Evolutionary conservation across 225 moss, liverwort and hornwort species (phyloP), one percentile per base, ranked within the genome.

Genomic region (Straminergon stramineum): DNA sequence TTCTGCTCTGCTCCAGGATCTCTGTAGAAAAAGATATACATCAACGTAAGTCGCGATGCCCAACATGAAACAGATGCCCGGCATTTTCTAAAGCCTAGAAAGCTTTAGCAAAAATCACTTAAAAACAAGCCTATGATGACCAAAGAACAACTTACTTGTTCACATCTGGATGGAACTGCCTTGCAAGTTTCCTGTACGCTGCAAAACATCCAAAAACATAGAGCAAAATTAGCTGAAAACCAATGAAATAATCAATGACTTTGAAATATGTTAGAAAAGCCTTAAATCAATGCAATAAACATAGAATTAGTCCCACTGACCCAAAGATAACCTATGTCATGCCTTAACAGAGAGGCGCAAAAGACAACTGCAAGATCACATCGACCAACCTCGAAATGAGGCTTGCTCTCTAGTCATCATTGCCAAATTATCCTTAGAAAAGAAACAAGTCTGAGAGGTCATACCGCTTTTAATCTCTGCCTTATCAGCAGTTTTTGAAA

Each of bases 81-180:
- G 35, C 83, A 64, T 80, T 69, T 81, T 66, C 61, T 17, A 43
- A 67, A 57, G 22, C 41, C 45, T 31, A 87, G 64, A 71, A 75
- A 85, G 55, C 69, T 87, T 52, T n/a, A 64, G 57, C 37, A 63
- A 55, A 15, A 62, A 93, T 16, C 64, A 78, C 83, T 65, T 43
- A 55, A 28, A 39, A 74, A 39, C 75, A 91, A 77, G 74, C 2
- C 61, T 79, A 57, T 55, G 64, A 64, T 62, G 62, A 79, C 76
- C 53, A 15, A 66, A 65, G n/a, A 66, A 53, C 52, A 55, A 93
- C 94, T 93, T 90, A 97, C 99, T 99, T 99, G 90, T 99, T 99
- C 41, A 99, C 99, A 91, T 99, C 99, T 79, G 99, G 99, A 92
- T 99, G 99, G 84, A 92, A 99, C 88, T 99, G 96, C 85, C 99